phyloP scores from a whole-genome alignment of 148 eudicot genomes.

The Heliosperma pusillum region DNA sequence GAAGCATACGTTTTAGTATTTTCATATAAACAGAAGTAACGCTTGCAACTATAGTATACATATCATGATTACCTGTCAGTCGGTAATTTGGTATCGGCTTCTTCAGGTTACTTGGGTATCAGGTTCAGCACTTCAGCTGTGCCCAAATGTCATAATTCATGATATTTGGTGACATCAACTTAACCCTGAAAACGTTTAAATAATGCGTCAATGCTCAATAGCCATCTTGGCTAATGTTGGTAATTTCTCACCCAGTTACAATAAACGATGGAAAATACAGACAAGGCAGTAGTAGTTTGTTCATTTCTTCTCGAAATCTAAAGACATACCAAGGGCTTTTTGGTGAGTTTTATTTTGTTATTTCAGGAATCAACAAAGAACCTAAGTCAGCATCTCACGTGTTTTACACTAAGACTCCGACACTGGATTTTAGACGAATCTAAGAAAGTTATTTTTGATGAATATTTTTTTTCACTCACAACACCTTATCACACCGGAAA shows the following conservation, averaged over 20 bases:
- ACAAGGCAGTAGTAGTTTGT: neutral
- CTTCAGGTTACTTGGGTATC: neutral
- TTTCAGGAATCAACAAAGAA: neutral
- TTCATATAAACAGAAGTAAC: neutral
- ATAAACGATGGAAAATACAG: neutral
- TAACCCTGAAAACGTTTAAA: neutral
- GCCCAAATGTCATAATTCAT: neutral
- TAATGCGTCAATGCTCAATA: neutral
- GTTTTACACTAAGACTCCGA: too few relatives aligned
- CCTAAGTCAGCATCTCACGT: too few relatives aligned
- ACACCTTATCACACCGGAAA: too few relatives aligned
- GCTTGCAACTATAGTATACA: neutral
- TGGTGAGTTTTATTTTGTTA: too few relatives aligned
- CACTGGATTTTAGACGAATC: too few relatives aligned
- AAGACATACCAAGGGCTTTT: neutral
- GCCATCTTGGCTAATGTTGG: neutral
- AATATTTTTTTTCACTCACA: too few relatives aligned
- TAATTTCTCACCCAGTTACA: neutral
- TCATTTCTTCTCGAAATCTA: neutral
- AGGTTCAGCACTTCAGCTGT: neutral
- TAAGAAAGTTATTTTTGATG: too few relatives aligned
- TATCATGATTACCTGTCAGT: neutral
- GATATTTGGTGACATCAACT: neutral
- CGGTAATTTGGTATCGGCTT: neutral
- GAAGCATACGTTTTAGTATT: neutral